phyloP scores from a whole-genome alignment of 1,284 basidiomycete species.

The Ceratobasidium sp. region DNA sequence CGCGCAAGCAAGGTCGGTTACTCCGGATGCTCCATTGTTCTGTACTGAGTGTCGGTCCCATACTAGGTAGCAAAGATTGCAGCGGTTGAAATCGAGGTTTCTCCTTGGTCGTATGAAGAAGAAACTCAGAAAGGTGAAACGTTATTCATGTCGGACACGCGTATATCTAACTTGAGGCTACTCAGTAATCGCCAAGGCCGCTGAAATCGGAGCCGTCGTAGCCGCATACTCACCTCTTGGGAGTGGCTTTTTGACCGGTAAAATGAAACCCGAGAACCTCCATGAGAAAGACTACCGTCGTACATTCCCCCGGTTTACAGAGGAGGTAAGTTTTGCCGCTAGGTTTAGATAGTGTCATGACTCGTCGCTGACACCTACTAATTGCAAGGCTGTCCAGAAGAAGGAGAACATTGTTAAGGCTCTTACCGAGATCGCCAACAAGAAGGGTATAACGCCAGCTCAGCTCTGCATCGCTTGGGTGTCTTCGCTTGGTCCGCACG shows the following conservation, averaged over 20 bases:
- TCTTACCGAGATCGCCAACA: conserved; percentile 55
- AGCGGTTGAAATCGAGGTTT: conserved; percentile 63
- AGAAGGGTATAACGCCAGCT: conserved; percentile 60
- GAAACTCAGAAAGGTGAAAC: conserved; percentile 54
- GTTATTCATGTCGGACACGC: not conserved
- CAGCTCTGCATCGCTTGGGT: conserved; percentile 72
- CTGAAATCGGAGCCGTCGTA: conserved; percentile 60
- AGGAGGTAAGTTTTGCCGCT: conserved; percentile 44
- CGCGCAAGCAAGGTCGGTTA: conserved; percentile 41
- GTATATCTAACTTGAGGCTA: conserved; percentile 51
- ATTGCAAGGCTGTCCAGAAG: conserved; percentile 57
- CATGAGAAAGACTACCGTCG: conserved; percentile 54
- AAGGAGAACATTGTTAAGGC: conserved; percentile 64
- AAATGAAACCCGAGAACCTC: conserved; percentile 23
- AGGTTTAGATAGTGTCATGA: too few relatives aligned
- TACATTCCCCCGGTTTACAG: conserved; percentile 52
- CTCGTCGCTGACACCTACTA: too few relatives aligned
- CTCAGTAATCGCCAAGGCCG: conserved; percentile 54
- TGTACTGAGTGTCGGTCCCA: not conserved
- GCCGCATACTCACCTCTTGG: conserved; percentile 56
- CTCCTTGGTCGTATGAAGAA: conserved; percentile 59
- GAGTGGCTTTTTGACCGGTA: conserved; percentile 49
- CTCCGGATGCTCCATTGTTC: too few relatives aligned
- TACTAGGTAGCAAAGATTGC: conserved; percentile 58
- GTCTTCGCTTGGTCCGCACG: conserved; percentile 56